Evolutionary conservation across 768 basidiomycete genomes (phyloP).

Genomic region (Inosperma sp.): DNA sequence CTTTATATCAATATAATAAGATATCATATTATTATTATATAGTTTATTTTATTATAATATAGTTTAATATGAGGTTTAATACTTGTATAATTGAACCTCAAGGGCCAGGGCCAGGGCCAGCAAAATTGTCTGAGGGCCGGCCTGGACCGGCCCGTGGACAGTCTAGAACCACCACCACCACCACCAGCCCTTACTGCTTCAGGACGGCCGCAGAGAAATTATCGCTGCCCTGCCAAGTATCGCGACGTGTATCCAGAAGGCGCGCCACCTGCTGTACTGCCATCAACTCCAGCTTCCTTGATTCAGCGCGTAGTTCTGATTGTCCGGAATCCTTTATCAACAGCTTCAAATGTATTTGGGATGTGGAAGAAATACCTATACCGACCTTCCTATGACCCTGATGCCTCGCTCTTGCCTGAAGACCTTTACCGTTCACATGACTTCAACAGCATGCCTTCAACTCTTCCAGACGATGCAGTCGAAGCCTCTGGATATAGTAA

Average conservation of each 20-base stretch:
- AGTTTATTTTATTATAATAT: too few species aligned
- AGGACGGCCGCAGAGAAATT: constrained; percentile 3
- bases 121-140: too few species aligned
- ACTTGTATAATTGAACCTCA: too few species aligned
- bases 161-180: constrained; percentile 5
- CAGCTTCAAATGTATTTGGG: constrained; percentile 25
- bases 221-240: constrained; percentile 1
- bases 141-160: too few species aligned
- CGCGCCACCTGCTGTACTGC: background rate
- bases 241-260: constrained; percentile 7
- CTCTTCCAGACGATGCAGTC: constrained; percentile 1
- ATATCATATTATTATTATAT: too few species aligned
- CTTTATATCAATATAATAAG: too few species aligned
- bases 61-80: too few species aligned
- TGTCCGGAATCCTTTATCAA: constrained; percentile 18
- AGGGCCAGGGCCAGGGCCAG: too few species aligned
- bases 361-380: constrained; percentile 23
- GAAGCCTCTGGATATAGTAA: constrained; percentile 10
- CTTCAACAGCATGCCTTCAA: background rate
- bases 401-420: constrained; percentile 16
- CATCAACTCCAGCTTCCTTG: constrained; percentile 4
- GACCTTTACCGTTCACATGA: constrained; percentile 12
- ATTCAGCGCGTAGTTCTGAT: constrained; percentile 10
- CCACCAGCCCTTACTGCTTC: constrained; percentile 4
- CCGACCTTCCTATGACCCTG: constrained; percentile 31